Conservation (phyloP, 345 rosid genomes). For the Gossypium sturtianum region DNA sequence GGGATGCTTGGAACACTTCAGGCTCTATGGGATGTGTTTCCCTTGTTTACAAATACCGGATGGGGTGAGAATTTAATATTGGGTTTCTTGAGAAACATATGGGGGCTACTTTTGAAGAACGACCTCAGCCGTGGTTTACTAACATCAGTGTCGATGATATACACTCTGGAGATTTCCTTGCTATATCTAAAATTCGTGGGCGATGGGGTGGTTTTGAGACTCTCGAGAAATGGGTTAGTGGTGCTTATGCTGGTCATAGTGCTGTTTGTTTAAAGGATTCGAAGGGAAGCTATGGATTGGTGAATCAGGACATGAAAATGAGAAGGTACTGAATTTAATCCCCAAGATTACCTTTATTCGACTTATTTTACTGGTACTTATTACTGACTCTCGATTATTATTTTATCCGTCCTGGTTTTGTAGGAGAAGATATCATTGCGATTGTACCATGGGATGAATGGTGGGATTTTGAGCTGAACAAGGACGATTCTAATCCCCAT, state of each 20-base stretch:
- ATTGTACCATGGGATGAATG: conserved; percentile 95
- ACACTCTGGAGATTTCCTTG: conserved; percentile 94
- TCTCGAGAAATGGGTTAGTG: conserved; percentile 98
- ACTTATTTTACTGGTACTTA: neutral
- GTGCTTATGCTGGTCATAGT: conserved; percentile 93
- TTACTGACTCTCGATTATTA: neutral
- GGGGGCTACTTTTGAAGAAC: conserved; percentile 70
- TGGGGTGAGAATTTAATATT: conserved; percentile 89
- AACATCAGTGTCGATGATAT: conserved; percentile 63
- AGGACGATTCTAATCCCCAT: conserved; percentile 92
- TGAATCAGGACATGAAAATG: conserved; percentile 97
- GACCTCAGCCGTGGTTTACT: conserved; percentile 78
- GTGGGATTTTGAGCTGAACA: conserved; percentile 96
- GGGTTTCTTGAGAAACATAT: conserved; percentile 85
- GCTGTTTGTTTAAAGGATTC: conserved; percentile 85
- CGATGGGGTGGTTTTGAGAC: conserved; percentile 98
- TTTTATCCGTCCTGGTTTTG: conserved; percentile 7
- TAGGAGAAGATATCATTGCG: conserved; percentile 86
- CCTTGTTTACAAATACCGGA: conserved; percentile 86
- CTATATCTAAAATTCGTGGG: conserved; percentile 85
- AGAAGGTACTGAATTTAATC: conserved; percentile 33
- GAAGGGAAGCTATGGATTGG: conserved; percentile 95
- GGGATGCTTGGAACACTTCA: conserved; percentile 93
- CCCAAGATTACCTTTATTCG: neutral
- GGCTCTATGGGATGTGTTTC: conserved; percentile 97